Conservation (phyloP, 305 asterid species). For the Fraxinus platypoda region DNA sequence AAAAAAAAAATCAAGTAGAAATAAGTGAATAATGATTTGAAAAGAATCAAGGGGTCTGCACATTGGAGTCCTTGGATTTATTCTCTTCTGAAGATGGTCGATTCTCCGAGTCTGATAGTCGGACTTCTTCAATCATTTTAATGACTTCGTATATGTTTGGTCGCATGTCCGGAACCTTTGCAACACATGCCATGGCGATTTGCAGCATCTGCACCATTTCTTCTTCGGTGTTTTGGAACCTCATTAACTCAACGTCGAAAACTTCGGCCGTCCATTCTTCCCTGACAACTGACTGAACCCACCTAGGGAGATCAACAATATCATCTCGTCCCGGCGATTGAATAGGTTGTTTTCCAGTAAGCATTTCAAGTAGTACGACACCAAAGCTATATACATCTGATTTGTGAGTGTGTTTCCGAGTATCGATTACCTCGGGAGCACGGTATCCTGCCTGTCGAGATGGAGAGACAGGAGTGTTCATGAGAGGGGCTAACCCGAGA, state of each 20-base stretch:
- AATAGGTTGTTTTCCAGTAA: slow-evolving; percentile 78
- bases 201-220: slow-evolving; percentile 97
- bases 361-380: slow-evolving; percentile 83
- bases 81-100: slow-evolving; percentile 66
- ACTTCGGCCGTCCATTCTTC: slow-evolving; percentile 99
- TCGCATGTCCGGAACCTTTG: slow-evolving; percentile 68
- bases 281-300: slow-evolving; percentile 93
- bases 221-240: slow-evolving; percentile 71
- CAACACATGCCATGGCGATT: slow-evolving; percentile 90
- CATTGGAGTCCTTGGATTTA: slow-evolving; percentile 58
- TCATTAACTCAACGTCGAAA: slow-evolving; percentile 78
- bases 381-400: slow-evolving; percentile 95
- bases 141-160: slow-evolving; percentile 78
- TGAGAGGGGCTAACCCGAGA: slow-evolving; percentile 70
- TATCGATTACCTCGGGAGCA: slow-evolving; percentile 79
- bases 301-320: slow-evolving; percentile 77
- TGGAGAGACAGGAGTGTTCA: slow-evolving; percentile 58
- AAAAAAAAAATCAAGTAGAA: background rate
- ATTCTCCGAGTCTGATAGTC: slow-evolving; percentile 70
- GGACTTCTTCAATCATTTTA: slow-evolving; percentile 78
- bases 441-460: slow-evolving; percentile 70
- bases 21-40: slow-evolving; percentile 17
- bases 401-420: slow-evolving; percentile 68
- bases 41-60: slow-evolving; percentile 59
- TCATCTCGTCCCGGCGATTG: slow-evolving; percentile 81